phyloP scores from a whole-genome alignment of 257 asterid genomes.

The Prunella vulgaris region DNA sequence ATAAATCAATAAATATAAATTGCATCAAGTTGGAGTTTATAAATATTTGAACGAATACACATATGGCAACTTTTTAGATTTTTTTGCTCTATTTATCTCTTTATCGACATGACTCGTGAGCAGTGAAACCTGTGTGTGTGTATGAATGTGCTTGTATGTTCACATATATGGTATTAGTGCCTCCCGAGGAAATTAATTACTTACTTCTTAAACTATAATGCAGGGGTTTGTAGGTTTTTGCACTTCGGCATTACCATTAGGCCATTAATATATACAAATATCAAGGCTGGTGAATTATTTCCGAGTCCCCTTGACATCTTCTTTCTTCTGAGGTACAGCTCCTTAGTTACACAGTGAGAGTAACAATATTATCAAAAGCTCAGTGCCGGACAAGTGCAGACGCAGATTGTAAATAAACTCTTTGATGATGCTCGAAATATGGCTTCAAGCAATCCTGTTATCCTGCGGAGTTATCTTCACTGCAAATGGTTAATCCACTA shows the following conservation, averaged over 20 bases:
- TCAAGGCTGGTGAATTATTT: too few species aligned
- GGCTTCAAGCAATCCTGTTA: constrained; percentile 43
- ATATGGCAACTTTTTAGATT: not conserved
- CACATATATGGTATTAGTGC: not conserved
- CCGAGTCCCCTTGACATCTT: too few species aligned
- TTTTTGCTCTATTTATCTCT: not conserved
- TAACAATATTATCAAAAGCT: constrained; percentile 4
- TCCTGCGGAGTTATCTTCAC: constrained; percentile 32
- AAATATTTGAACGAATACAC: not conserved
- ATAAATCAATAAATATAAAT: not conserved
- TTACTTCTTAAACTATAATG: not conserved
- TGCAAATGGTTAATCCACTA: constrained; percentile 34
- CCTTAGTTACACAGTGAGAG: not conserved
- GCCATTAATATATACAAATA: not conserved
- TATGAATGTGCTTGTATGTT: not conserved
- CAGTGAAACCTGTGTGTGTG: too few species aligned
- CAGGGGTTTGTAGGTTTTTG: constrained; percentile 19
- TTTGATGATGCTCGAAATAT: constrained; percentile 37
- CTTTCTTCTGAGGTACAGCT: not conserved
- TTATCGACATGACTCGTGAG: not conserved
- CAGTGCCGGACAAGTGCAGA: constrained; percentile 5
- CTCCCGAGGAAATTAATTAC: not conserved
- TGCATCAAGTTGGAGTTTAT: not conserved
- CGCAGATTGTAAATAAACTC: constrained; percentile 18
- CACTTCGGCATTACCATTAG: not conserved